Percentiles rank a stretch among this genome's conserved stretches.
Evolutionary conservation across 495 filamentous ascomycete species (phyloP).

Genomic region (Daldinia caldariorum): DNA sequence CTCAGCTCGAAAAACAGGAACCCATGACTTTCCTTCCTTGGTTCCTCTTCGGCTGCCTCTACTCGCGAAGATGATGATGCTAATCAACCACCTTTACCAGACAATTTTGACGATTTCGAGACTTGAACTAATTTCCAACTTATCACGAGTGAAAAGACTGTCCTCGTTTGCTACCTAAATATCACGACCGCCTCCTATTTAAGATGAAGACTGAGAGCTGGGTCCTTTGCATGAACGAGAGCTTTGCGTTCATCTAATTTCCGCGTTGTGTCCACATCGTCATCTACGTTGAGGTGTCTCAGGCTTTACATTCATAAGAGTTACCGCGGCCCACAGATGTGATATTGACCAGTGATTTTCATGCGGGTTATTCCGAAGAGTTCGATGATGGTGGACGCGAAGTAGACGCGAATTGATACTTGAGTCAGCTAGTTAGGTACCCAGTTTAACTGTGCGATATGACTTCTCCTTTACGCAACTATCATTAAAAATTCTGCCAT

Average conservation of each 20-base stretch:
- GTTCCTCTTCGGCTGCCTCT: background rate
- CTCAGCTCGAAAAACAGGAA: background rate
- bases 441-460: background rate
- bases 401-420: background rate
- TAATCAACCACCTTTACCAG: background rate
- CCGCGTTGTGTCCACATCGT: background rate
- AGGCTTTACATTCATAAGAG: conserved; percentile 1
- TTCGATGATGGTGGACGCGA: background rate
- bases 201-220: background rate
- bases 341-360: background rate
- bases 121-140: background rate
- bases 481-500: background rate
- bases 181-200: background rate
- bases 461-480: background rate
- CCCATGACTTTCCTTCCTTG: conserved; percentile 1
- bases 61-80: background rate
- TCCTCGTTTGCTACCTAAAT: background rate
- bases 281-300: background rate
- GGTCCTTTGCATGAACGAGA: background rate
- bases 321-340: background rate
- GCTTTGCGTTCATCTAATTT: background rate
- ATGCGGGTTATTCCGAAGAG: background rate
- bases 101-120: background rate
- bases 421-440: too few species aligned
- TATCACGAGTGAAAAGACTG: background rate